Evolutionary conservation across 2,329 filamentous ascomycete species (phyloP).

Genomic region (Cladosporium sp.): DNA sequence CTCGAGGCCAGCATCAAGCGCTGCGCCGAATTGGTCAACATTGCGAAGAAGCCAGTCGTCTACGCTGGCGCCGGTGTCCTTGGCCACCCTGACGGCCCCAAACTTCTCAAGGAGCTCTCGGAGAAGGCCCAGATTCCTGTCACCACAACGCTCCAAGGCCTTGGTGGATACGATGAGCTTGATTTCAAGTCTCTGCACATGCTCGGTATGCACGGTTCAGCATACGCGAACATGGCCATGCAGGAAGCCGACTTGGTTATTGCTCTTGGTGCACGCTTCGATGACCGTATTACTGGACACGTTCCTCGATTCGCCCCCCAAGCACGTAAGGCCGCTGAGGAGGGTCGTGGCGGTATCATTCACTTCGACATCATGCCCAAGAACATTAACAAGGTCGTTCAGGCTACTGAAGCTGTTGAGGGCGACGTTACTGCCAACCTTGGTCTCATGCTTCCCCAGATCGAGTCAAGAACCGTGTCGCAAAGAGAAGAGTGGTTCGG

Average conservation of each 20-base stretch:
- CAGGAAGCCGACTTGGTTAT: conserved; percentile 96
- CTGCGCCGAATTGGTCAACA: conserved; percentile 79
- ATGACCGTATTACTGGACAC: conserved; percentile 86
- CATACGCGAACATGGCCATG: conserved; percentile 97
- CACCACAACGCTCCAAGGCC: conserved; percentile 90
- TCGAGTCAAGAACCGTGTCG: conserved; percentile 61
- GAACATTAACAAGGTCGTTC: conserved; percentile 99
- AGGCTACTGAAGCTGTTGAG: conserved; percentile 92
- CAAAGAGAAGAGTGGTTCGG: conserved; percentile 83
- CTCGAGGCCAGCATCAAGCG: conserved; percentile 72
- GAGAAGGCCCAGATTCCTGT: conserved; percentile 92
- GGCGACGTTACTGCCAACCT: conserved; percentile 86
- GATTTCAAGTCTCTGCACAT: conserved; percentile 95
- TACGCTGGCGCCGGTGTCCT: conserved; percentile 93
- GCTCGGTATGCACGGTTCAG: conserved; percentile 97
- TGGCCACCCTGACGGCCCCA: conserved; percentile 73
- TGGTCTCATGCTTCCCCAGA: conserved; percentile 68
- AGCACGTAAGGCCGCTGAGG: conserved; percentile 78
- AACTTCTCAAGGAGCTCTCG: conserved; percentile 78
- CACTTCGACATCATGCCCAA: conserved; percentile 99
- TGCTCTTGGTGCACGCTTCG: conserved; percentile 88
- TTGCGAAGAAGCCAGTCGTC: conserved; percentile 89
- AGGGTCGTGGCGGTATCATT: conserved; percentile 88
- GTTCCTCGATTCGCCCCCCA: conserved; percentile 85
- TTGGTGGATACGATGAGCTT: conserved; percentile 89